Percentiles rank a stretch among this genome's conserved stretches.
phyloP scores from a whole-genome alignment of 495 filamentous ascomycete species.

The Staphylotrichum longicolle region DNA sequence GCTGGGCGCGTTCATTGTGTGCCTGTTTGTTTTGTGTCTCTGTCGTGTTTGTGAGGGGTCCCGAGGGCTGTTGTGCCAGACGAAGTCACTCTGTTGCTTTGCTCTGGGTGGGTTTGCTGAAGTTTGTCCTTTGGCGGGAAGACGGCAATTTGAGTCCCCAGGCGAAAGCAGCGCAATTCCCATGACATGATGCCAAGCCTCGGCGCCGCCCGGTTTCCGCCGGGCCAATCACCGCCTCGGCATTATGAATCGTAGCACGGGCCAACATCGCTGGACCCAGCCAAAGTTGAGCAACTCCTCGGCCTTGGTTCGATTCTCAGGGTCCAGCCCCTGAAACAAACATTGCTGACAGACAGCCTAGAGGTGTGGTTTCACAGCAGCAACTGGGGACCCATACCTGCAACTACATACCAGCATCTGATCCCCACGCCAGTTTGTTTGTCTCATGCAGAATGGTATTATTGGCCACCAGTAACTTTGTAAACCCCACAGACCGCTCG shows the following conservation, averaged over 20 bases:
- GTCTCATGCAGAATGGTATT: no score
- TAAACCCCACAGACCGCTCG: no score
- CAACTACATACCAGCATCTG: no score
- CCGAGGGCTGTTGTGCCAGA: no score
- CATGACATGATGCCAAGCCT: conserved; percentile 43
- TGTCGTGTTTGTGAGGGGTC: no score
- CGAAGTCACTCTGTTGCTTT: no score
- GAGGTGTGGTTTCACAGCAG: no score
- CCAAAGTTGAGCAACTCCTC: not conserved
- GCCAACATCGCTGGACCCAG: not conserved
- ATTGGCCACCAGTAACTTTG: no score
- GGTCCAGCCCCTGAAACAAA: not conserved
- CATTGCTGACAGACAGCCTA: no score
- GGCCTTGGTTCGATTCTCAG: conserved; percentile 2
- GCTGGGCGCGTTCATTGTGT: conserved; percentile 31
- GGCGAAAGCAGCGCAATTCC: conserved; percentile 20
- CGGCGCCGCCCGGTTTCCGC: conserved; percentile 35
- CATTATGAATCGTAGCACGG: conserved; percentile 33
- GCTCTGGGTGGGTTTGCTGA: not conserved
- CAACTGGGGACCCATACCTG: no score
- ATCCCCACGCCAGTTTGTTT: no score
- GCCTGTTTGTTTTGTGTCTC: not conserved
- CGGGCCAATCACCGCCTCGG: conserved; percentile 39
- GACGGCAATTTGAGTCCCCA: conserved; percentile 11
- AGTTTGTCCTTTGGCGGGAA: not conserved